Base-by-base conservation (phyloP, 768 basidiomycete genomes). In the Suillus bovinus region DNA sequence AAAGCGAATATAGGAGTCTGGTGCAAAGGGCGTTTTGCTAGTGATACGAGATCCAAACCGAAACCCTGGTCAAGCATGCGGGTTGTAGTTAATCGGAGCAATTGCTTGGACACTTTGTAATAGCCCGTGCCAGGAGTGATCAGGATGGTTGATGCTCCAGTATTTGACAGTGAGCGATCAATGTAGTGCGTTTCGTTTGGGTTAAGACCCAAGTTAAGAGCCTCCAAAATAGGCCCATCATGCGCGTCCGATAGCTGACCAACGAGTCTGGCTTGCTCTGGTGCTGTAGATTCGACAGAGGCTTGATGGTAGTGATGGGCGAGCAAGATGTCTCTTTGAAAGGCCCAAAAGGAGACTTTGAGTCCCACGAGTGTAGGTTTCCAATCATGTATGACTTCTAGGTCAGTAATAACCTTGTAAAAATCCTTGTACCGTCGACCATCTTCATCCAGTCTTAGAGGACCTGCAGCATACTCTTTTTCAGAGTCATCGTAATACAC, bases 41-140 rank as follows among this genome's bases (percentile, higher is more conserved):
- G 81, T 46, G 89, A 89, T 52, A 99, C 85, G 46, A 99, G 83
- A 70, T 98, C 93, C 9, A 97, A 77, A 1, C 89, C 87, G 67
- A 96, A 91, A 0, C 97, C 97, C 71, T 97, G 94, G 70, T 95
- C 95, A 24, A 97, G 82, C 83, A 98, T 87, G 17, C 97, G 85
- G 31, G 93, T 94, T 2, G 95, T 97, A 0, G 97, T 99, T 61
- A 98, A 79, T 13, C 95, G 86, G 20, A 99, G 81, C 3, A 99
- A 83, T 63, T 87, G 85, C 72, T 96, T 99, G 59, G 90, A 90
- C 4, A 98, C 97, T 31, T 90, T 86, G 73, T 94, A 99, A 74
- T 93, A 93, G 3, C 94, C 94, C 4, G 95, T 93, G 0, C 96
- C 97, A 0, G 97, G 96, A 1, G 94, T 96, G 65, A 99, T 86